Evolutionary conservation across 2,329 filamentous ascomycete genomes (phyloP), one percentile per base, ranked within the genome.

Genomic region (Fusarium cicatricum): DNA sequence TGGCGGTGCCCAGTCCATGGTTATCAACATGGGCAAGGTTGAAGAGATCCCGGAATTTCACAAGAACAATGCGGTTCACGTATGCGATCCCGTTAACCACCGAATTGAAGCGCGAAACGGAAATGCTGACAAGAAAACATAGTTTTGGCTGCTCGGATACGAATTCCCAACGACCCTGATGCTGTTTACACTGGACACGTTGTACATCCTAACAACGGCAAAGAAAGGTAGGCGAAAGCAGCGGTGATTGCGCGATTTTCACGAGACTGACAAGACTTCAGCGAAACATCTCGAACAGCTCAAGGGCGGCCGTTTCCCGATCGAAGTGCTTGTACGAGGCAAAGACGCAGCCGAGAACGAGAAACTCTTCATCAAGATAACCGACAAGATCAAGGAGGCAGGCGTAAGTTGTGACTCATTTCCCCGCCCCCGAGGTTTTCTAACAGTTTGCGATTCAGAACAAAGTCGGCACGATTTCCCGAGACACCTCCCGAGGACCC

Each of bases 101-200:
- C 26, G 28, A 43, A 45, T 14, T 16, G 32, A 23, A 14, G 16
- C 21, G 39, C 37, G 23, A 49, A 40, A 42, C 41, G 29, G 17
- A 51, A 32, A 51, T 55, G 44, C 62, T 65, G 52, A 68, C 67
- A 26, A 17, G 21, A 32, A 41, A 58, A 36, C 64, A 57, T 75
- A 97, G 93, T 96, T 98, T 77, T 99, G 96, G 96, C 84, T 99
- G 50, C 85, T 99, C 60, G 95, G 95, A 70, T 99, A 99, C 81
- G 95, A 99, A 75, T 99, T 99, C 72, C 95, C 95, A 29, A 93
- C 94, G 33, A 99, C 95, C 0, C 82, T 99, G 62, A 92, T 99
- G 82, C 84, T 99, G 46, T 88, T 99, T 74, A 98, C 94, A 1
- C 80, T 88, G 58, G 95, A 98, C 58, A 87, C 87, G 40, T 82